Evolutionary conservation across 192 early-diverging fungal species (phyloP), one percentile per base, ranked within the genome.

Genomic region (Chytriomyces confervae): DNA sequence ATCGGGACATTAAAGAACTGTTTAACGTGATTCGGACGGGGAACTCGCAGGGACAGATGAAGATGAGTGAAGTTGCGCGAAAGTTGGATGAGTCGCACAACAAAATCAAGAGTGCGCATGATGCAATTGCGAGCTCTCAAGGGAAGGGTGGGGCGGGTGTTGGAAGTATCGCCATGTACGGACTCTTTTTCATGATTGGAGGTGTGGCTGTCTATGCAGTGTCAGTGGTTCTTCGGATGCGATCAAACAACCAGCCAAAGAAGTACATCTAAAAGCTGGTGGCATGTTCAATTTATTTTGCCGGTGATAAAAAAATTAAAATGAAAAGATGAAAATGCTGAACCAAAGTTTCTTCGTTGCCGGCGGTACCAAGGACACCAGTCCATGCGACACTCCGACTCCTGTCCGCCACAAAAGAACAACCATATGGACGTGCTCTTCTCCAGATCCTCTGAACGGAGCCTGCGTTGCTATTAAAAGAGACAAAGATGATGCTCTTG

Each of bases 201-300:
- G 73, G 66, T 7, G 49, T 81, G 5, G 63, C 62, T 36, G 75
- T 81, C 13, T 81, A 81, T 51, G 79, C 69, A n/a, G 44, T 76
- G 13, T 62, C 47, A 18, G 69, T 77, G 20, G 46, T 81, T 68
- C 9, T 77, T 5, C 20, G 79, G 29, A 77, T 81, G 79, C 46
- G 75, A 6, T n/a, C 49, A 36, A 61, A 71, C 20, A 36, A 63
- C 29, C 13, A 45, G 18, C 63, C 75, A 7, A 81, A 81, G 50
- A 68, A 71, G 61, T 77, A 61, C 72, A 66, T 81, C 77, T 81
- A 50, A 77, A 10, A 68, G 27, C 27, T 27, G 3, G 53, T 20
- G 16, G 53, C 3, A 2, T 4, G 51, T 57, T 10, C n/a, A n/a
- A 57, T n/a, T 57, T 57, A 57, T n/a, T n/a, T n/a, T 3, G 13